These are phyloP conservation scores for Sphagnum tenellum DNA, from an alignment of 225 moss, liverwort and hornwort species.

Conservation along the genomic window DNA sequence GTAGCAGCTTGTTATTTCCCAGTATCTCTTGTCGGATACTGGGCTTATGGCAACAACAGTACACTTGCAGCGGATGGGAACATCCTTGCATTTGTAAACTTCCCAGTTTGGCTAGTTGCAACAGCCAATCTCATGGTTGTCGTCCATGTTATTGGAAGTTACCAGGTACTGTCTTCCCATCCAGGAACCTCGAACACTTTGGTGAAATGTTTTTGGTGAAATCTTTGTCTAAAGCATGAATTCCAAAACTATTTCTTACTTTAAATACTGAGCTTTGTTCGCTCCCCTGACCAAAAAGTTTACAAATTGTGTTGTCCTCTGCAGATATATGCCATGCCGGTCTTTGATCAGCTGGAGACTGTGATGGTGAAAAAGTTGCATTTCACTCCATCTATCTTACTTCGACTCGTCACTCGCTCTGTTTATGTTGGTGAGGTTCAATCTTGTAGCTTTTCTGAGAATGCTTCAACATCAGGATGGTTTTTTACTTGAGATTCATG, in stretches of 20 bases:
- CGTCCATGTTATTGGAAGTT: constrained; percentile 48
- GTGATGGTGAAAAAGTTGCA: constrained; percentile 16
- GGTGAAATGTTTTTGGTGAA: too few relatives aligned
- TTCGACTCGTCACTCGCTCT: constrained; percentile 31
- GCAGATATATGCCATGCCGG: constrained; percentile 66
- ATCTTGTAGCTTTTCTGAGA: not conserved
- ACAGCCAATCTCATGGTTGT: constrained; percentile 48
- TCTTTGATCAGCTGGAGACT: constrained; percentile 57
- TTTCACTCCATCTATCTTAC: constrained; percentile 12
- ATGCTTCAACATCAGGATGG: too few relatives aligned
- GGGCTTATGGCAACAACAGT: constrained; percentile 39
- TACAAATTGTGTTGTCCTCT: not conserved
- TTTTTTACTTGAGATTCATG: too few relatives aligned
- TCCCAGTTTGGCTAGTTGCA: constrained; percentile 26
- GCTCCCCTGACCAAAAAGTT: too few relatives aligned
- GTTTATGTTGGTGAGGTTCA: constrained; percentile 20
- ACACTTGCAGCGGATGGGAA: constrained; percentile 1
- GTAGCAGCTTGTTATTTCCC: constrained; percentile 57
- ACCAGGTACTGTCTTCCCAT: constrained; percentile 11
- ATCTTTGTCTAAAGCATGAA: too few relatives aligned
- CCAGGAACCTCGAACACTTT: too few relatives aligned
- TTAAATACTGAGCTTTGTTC: too few relatives aligned
- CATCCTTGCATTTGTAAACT: constrained; percentile 17
- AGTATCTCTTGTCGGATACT: constrained; percentile 37
- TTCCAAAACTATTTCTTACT: too few relatives aligned